Evolutionary conservation across 768 basidiomycete species (phyloP), one percentile per base, ranked within the genome.

Genomic region (Lactarius psammicola): DNA sequence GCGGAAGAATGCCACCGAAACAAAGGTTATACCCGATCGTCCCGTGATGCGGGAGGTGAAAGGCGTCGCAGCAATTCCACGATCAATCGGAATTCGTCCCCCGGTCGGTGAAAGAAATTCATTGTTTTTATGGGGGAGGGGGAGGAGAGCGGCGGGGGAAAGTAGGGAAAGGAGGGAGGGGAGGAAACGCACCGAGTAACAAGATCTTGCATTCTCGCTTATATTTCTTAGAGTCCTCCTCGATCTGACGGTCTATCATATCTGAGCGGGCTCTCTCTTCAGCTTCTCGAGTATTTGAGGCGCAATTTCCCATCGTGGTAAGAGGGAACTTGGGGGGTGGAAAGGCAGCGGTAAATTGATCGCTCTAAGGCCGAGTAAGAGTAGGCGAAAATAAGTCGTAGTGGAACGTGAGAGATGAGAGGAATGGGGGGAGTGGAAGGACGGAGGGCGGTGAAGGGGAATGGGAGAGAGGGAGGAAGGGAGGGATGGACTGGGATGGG

Each of bases 161-260:
- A 7, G 15, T 1, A 20, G 17, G 30, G 20, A 17, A 33, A 11
- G 33, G 23, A 3, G 9, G 59, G 26, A 61, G 31, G 5, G 30
- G 17, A 18, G 26, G 17, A 28, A 20, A 67, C 91, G 59, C 67
- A 92, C 94, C 95, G n/a, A 97, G 80, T 17, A 97, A 79, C 26
- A 97, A 77, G 70, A 97, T 95, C 83, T 95, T 95, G 80, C 92
- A 95, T 74, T 95, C 94, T 72, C 87, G 86, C 74, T 88, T 88
- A 68, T 89, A 89, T 75, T 83, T 87, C 75, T 85, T 87, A 18
- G 82, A 83, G 75, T 95, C 95, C 77, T 95, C 93, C 74, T 95
- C 92, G 60, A 95, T 84, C 76, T 86, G 83, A 68, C 83, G 85
- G 81, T 95, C 93, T 71, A 95, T 95, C 72, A 80, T 79, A 75